These are phyloP conservation scores for Leucoagaricus sp. DNA, from an alignment of 1,284 basidiomycete genomes.

Conservation along the genomic window DNA sequence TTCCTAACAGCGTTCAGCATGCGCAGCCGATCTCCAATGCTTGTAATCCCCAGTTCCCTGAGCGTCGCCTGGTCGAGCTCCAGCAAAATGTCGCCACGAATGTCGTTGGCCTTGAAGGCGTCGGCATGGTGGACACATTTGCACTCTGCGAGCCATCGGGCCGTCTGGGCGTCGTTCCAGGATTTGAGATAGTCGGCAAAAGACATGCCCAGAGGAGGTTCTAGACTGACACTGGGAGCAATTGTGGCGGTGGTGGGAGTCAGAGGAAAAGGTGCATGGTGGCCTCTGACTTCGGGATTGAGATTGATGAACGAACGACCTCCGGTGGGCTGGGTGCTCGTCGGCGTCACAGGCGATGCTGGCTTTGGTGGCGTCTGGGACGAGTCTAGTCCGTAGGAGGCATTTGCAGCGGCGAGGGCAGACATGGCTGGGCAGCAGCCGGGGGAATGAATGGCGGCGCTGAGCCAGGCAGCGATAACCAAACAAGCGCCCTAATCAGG, in stretches of 20 bases:
- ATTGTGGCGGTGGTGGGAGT: conserved; percentile 36
- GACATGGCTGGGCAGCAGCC: conserved; percentile 29
- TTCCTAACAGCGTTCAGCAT: conserved; percentile 83
- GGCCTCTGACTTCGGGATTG: conserved; percentile 35
- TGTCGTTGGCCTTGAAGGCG: conserved; percentile 82
- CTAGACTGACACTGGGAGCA: conserved; percentile 39
- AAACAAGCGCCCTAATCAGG: not conserved
- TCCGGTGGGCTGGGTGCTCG: conserved; percentile 30
- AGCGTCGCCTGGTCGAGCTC: conserved; percentile 86
- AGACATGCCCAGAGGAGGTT: conserved; percentile 57
- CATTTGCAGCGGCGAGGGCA: conserved; percentile 41
- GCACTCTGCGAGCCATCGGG: conserved; percentile 70
- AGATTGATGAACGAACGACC: conserved; percentile 40
- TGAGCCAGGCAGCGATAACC: conserved; percentile 6
- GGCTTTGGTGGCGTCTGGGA: conserved; percentile 44
- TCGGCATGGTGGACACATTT: conserved; percentile 72
- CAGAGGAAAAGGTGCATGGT: conserved; percentile 40
- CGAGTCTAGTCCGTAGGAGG: conserved; percentile 36
- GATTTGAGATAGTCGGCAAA: conserved; percentile 65
- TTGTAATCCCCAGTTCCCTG: conserved; percentile 86
- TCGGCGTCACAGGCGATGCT: conserved; percentile 55
- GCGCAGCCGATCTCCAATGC: conserved; percentile 88
- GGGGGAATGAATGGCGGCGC: conserved; percentile 1
- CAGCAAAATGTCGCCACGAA: conserved; percentile 84
- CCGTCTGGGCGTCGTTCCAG: conserved; percentile 73